These are phyloP conservation scores for Haematococcus sp. DNA, from an alignment of 139 green algal genomes.

Conservation along the genomic window DNA sequence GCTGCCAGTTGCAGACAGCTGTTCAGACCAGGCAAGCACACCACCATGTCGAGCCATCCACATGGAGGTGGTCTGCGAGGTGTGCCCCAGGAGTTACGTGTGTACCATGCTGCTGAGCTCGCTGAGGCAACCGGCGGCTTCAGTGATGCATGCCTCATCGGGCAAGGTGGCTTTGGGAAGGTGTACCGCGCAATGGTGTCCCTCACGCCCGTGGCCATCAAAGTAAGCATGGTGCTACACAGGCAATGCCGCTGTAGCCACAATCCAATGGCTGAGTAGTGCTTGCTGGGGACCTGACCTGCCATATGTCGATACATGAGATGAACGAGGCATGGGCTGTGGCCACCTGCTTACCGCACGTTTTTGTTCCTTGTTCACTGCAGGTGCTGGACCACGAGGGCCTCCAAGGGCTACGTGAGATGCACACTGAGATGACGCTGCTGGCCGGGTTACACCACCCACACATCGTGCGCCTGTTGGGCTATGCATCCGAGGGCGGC, in stretches of 20 bases:
- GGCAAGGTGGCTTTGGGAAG: constrained; percentile 25
- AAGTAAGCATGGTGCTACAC: constrained; percentile 25
- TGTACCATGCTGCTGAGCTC: constrained; percentile 23
- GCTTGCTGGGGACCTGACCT: no score
- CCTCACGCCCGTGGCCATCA: constrained; percentile 49
- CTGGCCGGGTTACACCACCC: constrained; percentile 31
- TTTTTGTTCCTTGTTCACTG: neutral
- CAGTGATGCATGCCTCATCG: constrained; percentile 30
- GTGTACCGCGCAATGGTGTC: constrained; percentile 49
- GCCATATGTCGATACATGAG: no score
- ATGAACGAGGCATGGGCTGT: no score
- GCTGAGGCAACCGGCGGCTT: constrained; percentile 35
- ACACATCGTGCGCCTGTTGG: constrained; percentile 38
- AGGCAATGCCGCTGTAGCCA: no score
- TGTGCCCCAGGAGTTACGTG: constrained; percentile 2
- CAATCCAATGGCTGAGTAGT: no score
- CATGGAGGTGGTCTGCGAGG: neutral
- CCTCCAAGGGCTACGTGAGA: constrained; percentile 43
- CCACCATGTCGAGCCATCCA: constrained; percentile 9
- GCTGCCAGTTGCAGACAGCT: no score
- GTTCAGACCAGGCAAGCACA: no score
- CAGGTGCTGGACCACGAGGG: constrained; percentile 45
- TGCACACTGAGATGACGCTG: constrained; percentile 39
- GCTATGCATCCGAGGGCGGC: constrained; percentile 30
- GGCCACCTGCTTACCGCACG: no score